phyloP scores from a whole-genome alignment of 345 rosid genomes.

The Citrus reticulata region DNA sequence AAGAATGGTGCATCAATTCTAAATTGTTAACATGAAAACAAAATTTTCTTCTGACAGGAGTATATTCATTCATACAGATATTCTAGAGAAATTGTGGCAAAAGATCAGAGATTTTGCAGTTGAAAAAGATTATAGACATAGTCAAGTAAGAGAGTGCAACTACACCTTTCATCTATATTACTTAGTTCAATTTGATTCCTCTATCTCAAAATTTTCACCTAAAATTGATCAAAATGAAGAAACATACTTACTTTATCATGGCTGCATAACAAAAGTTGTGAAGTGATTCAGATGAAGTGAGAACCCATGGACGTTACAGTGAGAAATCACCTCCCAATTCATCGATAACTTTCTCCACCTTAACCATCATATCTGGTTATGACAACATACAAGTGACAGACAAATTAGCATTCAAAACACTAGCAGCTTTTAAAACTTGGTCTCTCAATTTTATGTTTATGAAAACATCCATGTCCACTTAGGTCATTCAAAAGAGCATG shows the following conservation, averaged over 20 bases:
- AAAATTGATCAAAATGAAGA: neutral
- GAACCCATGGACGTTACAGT: conserved; percentile 17
- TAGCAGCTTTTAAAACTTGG: neutral
- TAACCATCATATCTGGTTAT: conserved; percentile 64
- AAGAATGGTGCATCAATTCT: neutral
- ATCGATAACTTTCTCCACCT: conserved; percentile 59
- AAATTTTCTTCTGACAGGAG: neutral
- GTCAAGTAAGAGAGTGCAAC: neutral
- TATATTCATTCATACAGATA: neutral
- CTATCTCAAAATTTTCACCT: neutral
- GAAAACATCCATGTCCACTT: neutral
- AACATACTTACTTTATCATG: neutral
- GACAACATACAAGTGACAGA: neutral
- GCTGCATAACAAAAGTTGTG: neutral
- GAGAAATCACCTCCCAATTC: conserved; percentile 50
- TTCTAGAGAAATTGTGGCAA: neutral
- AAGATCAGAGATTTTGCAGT: neutral
- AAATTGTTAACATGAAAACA: neutral
- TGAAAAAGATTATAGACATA: neutral
- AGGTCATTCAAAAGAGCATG: neutral
- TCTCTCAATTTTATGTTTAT: neutral
- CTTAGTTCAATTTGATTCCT: neutral
- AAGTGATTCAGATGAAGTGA: neutral
- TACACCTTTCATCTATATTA: neutral
- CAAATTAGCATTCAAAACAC: conserved; percentile 1